Base-by-base conservation (phyloP, 2,329 filamentous ascomycete species). In the Fusarium buharicum region DNA sequence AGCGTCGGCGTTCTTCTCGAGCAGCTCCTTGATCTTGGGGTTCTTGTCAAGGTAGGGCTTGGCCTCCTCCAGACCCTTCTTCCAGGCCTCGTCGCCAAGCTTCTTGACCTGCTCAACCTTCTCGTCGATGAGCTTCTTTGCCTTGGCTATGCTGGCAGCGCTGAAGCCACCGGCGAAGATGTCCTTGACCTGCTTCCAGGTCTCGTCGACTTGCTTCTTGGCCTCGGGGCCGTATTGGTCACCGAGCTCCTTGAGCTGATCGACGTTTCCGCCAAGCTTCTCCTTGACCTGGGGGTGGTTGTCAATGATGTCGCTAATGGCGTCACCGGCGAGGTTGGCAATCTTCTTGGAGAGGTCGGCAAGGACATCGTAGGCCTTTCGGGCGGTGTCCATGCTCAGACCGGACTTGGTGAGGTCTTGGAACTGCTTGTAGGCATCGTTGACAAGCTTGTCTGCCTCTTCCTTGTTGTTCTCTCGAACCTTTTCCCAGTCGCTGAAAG, bases 21-120 rank as follows among this genome's bases (percentile, higher is more conserved):
- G 72, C 0, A 92, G 74, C 75, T 91, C 81, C 79, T 91, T 92
- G 55, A 91, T 77, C 77, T 90, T 80, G n/a, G 90, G 89, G 75
- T 86, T 90, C 81, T 92, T 92, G 66, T 92, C 89, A 1, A 93
- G 81, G 56, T 86, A 84, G 1, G 90, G 89, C 79, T 90, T 87
- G 31, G 86, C 87, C 75, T 91, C 81, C 75, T 92, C 86, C 41
- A 90, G 71, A 1, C 85, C 88, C 78, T 91, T 89, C 64, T 86
- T 80, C 88, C 88, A 93, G 0, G 87, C 86, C 74, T 92, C 82
- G 36, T 92, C 88, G 18, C 88, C 89, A 2, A 91, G 76, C 74
- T 88, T 83, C 76, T 85, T 82, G 28, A 92, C 70, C 73, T 90
- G 81, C 71, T 91, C 77, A 3, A 82, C 80, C 82, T 91, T 92